Base-by-base conservation (phyloP, 2,329 filamentous ascomycete species). In the Epichloe hybrida region DNA sequence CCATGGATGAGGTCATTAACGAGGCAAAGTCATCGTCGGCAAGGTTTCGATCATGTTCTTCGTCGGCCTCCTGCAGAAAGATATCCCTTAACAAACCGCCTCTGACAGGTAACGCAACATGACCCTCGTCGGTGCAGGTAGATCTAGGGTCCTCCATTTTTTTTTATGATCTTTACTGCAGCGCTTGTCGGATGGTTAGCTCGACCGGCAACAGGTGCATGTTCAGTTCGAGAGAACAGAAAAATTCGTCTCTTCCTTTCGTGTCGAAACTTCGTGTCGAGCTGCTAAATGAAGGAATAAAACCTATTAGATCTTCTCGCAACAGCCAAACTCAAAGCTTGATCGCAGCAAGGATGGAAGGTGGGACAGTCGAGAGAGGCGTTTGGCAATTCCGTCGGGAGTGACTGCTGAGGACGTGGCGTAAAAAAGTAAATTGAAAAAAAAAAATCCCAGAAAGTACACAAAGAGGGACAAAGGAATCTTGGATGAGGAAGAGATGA, bases 1-100 rank as follows among this genome's bases (percentile, higher is more conserved):
- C 55, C 63, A 68, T 66, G 49, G 67, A 67, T 37, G 63, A 61
- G 40, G 62, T 59, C 64, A 69, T 65, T 50, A 68, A 61, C 21
- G 65, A 61, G 42, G 64, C 58, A 49, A 69, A 66, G 53, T 67
- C 66, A 35, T 59, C 56, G 49, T 65, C 61, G 15, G 58, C 62
- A 34, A 48, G 46, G 38, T 43, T 45, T 17, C 21, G 46, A 5
- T 27, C 12, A 21, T 45, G 45, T 23, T 45, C 34, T 38, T 51
- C 40, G 36, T 48, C 46, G 23, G 45, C 20, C 23, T 59, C 55
- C 46, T 36, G 40, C 46, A 55, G 47, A 49, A 53, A 48, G 41
- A 45, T 39, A 39, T 52, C 48, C 51, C 51, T 40, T 40, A 34
- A 21, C 20, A 38, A 41, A 9, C 40, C 37, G 17, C 50, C 38